phyloP scores from a whole-genome alignment of 1,284 basidiomycete species.

The Paramarasmius palmivorus region DNA sequence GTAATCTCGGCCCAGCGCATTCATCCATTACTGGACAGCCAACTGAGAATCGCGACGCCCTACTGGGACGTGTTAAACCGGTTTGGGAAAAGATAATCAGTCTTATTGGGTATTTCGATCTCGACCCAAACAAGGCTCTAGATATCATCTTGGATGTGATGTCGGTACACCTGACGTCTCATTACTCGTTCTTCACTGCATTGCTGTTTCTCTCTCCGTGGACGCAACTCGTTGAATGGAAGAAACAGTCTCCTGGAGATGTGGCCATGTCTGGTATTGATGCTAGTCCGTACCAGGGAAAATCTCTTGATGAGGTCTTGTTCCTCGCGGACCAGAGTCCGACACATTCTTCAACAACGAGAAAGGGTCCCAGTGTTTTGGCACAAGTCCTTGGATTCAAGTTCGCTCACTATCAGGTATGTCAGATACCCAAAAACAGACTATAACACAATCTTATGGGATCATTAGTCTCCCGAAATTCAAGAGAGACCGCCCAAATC shows the following conservation, averaged over 20 bases:
- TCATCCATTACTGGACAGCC: slow-evolving; percentile 60
- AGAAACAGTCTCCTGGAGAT: slow-evolving; percentile 30
- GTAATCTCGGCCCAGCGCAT: slow-evolving; percentile 75
- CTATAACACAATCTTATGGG: slow-evolving; percentile 67
- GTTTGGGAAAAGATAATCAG: slow-evolving; percentile 89
- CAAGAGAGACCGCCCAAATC: slow-evolving; percentile 67
- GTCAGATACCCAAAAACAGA: slow-evolving; percentile 83
- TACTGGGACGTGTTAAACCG: slow-evolving; percentile 66
- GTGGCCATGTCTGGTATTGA: slow-evolving; percentile 38
- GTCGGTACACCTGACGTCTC: slow-evolving; percentile 77
- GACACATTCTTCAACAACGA: slow-evolving; percentile 19
- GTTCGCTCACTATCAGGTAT: slow-evolving; percentile 85
- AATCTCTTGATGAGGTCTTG: slow-evolving; percentile 67
- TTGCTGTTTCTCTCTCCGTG: slow-evolving; percentile 86
- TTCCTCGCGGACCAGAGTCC: slow-evolving; percentile 44
- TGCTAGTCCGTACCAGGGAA: slow-evolving; percentile 52
- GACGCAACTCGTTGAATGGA: slow-evolving; percentile 44
- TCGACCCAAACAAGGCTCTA: slow-evolving; percentile 92
- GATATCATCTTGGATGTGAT: slow-evolving; percentile 95
- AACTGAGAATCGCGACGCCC: slow-evolving; percentile 52
- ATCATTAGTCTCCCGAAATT: slow-evolving; percentile 51
- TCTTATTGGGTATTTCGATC: slow-evolving; percentile 93
- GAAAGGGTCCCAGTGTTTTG: slow-evolving; percentile 61
- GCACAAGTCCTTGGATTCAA: slow-evolving; percentile 97
- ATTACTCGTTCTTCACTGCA: slow-evolving; percentile 91